These are phyloP conservation scores for Pseudogymnoascus sp. DNA, from an alignment of 2,329 filamentous ascomycete genomes.

Conservation along the genomic window DNA sequence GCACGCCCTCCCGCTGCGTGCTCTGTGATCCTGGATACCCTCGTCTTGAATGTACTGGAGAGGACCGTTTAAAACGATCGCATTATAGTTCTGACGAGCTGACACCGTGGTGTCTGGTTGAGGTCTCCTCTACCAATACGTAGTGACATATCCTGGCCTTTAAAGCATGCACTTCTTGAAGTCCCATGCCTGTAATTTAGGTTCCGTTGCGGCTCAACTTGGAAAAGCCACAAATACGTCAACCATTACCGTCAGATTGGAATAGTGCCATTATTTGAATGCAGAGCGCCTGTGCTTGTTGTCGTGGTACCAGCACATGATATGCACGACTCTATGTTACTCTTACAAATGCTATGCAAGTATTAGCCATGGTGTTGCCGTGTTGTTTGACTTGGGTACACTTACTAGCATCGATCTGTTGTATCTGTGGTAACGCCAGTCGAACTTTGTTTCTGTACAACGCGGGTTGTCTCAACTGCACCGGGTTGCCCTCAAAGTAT, in stretches of 20 bases:
- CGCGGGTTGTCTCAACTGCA: constrained; percentile 72
- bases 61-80: background rate
- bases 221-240: background rate
- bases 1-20: too few relatives aligned
- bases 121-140: background rate
- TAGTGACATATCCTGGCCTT: background rate
- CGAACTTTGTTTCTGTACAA: constrained; percentile 91
- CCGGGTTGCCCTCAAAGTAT: constrained; percentile 90
- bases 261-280: background rate
- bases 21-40: background rate
- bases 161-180: background rate
- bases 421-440: constrained; percentile 76
- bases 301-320: background rate
- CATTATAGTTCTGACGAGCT: background rate
- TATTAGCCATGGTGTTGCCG: background rate
- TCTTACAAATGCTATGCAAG: constrained; percentile 24
- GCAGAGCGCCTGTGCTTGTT: background rate
- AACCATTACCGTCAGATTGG: background rate
- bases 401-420: constrained; percentile 96
- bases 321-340: constrained; percentile 21
- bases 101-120: background rate
- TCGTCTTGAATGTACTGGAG: background rate
- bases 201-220: background rate
- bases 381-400: constrained; percentile 26
- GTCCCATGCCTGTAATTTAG: background rate